Conservation (phyloP, 331 rosid species). For the Malus hybrid region DNA sequence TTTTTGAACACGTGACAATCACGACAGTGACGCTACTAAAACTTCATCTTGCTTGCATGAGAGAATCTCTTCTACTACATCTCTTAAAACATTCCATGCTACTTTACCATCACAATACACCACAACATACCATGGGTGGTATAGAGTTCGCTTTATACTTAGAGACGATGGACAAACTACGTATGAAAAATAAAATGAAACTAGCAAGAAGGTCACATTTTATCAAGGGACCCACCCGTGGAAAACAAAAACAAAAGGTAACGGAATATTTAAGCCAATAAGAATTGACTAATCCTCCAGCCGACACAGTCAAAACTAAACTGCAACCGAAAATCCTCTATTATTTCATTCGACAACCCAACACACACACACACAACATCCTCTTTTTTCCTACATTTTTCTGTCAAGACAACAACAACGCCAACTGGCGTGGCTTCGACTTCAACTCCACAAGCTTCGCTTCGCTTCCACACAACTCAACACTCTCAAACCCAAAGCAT, state of each 20-base stretch:
- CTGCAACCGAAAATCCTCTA: not conserved
- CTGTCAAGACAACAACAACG: not conserved
- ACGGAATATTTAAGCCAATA: no score
- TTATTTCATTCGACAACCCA: not conserved
- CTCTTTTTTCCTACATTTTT: not conserved
- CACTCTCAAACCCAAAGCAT: not conserved
- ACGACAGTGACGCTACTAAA: no score
- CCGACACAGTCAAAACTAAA: not conserved
- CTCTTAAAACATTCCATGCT: not conserved
- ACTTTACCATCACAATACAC: not conserved
- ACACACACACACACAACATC: not conserved
- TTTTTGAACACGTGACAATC: no score
- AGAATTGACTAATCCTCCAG: not conserved
- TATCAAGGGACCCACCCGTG: no score
- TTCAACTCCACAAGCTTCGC: not conserved
- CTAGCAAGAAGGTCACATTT: no score
- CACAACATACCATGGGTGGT: not conserved
- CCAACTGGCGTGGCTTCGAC: slow-evolving; percentile 1
- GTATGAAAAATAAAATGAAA: no score
- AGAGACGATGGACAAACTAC: not conserved
- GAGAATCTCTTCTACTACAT: not conserved
- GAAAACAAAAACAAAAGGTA: no score
- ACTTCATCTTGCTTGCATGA: no score
- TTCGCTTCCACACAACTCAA: not conserved
- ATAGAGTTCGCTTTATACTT: not conserved